phyloP scores from a whole-genome alignment of 192 early-diverging fungal species.

The Podila epigama region DNA sequence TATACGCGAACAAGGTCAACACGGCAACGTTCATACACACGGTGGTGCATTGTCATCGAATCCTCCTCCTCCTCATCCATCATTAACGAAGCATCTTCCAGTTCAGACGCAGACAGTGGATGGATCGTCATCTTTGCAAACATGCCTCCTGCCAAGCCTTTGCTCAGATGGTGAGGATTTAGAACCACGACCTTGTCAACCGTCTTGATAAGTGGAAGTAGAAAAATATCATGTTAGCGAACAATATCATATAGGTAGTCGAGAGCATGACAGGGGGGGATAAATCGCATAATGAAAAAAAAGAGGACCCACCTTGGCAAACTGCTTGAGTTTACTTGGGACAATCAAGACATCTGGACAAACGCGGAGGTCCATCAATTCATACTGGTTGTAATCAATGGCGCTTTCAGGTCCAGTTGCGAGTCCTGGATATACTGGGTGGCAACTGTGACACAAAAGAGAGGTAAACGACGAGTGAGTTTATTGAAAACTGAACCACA shows the following conservation, averaged over 20 bases:
- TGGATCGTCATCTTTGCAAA: constrained; percentile 80
- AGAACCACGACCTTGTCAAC: constrained; percentile 81
- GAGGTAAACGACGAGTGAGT: background rate
- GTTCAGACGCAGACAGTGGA: constrained; percentile 50
- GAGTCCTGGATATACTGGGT: constrained; percentile 81
- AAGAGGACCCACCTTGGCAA: constrained; percentile 60
- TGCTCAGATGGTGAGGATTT: constrained; percentile 83
- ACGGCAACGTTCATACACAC: constrained; percentile 46
- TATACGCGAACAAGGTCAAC: constrained; percentile 53
- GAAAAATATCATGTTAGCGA: background rate
- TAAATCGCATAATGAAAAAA: background rate
- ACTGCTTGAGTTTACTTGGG: constrained; percentile 75
- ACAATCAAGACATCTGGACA: constrained; percentile 88
- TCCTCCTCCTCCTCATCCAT: constrained; percentile 48
- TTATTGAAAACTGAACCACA: background rate
- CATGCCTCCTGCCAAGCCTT: constrained; percentile 78
- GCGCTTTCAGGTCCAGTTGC: constrained; percentile 44
- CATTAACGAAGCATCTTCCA: constrained; percentile 17
- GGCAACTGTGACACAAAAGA: constrained; percentile 61
- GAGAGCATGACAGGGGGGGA: background rate
- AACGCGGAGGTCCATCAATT: constrained; percentile 54
- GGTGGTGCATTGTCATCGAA: constrained; percentile 19
- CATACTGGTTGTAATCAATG: constrained; percentile 45
- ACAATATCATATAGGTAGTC: background rate
- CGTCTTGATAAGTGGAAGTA: constrained; percentile 17